Base-by-base conservation (phyloP, 352 stramenopile genomes). In the Globisporangium paddicum region DNA sequence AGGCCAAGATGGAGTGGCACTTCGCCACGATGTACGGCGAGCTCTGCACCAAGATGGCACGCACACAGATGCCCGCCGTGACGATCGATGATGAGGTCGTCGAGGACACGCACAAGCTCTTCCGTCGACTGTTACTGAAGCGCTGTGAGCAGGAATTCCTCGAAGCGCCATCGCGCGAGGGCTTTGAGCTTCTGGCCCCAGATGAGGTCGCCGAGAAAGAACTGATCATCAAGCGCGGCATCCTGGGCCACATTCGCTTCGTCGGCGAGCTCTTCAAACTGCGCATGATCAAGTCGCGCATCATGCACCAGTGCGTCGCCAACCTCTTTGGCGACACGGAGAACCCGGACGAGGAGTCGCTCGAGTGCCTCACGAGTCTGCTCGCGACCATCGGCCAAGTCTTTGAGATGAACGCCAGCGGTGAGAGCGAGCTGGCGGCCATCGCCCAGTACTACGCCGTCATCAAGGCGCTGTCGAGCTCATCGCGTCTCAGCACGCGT, bases 11-110 rank as follows among this genome's bases (percentile, higher is more conserved):
- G 69, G 94, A 99, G 71, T 95, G 92, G 71, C 96, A 98, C 71
- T 99, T 99, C 68, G 86, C 86, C 19, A 89, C 87, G 25, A 98
- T 99, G 91, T 99, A 99, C 64, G 96, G 94, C 14, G 81, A 96
- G 63, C 75, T 99, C 7, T 98, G 95, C 63, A 76, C 82, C 8
- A 97, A 97, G 54, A 86, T 99, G 53, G 75, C 88, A 10, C 83
- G 87, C 56, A 95, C 90, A 34, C 82, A 87, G 37, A 90, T 96
- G 78, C 74, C 83, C 6, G 73, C 75, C 5, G 79, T 95, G 41
- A 82, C 87, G 9, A 73, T 95, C 44, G 75, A 80, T 26, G 75
- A 71, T 41, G 72, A 79, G 41, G 84, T 90, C 16, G 82, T 82
- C 7, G 56, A 71, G 14, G 77, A 88, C 54, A 87, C 80, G 30